phyloP scores from a whole-genome alignment of 2,329 filamentous ascomycete genomes.

The Salinomyces thailandicus region DNA sequence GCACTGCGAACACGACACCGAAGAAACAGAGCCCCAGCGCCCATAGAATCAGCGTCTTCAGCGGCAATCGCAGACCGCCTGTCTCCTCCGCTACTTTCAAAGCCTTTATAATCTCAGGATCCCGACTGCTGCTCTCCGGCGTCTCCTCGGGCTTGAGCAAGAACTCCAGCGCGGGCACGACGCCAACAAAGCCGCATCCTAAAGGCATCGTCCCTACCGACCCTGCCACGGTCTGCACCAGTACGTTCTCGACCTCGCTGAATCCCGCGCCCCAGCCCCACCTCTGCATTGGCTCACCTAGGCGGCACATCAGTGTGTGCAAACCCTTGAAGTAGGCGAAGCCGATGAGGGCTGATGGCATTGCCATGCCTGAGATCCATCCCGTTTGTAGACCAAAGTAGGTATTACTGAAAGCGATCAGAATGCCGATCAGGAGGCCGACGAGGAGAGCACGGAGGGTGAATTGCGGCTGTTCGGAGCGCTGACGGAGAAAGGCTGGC shows the following conservation, averaged over 20 bases:
- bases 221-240: constrained; percentile 91
- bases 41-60: constrained; percentile 78
- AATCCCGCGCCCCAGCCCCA: constrained; percentile 49
- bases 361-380: constrained; percentile 82
- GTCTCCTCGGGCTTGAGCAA: constrained; percentile 63
- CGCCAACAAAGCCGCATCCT: constrained; percentile 89
- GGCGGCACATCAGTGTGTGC: constrained; percentile 57
- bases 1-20: constrained; percentile 91
- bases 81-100: constrained; percentile 10
- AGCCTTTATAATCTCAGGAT: constrained; percentile 14
- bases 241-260: constrained; percentile 87
- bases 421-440: constrained; percentile 71
- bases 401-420: constrained; percentile 95
- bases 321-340: constrained; percentile 86
- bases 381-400: constrained; percentile 96
- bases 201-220: constrained; percentile 95
- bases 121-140: constrained; percentile 13
- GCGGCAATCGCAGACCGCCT: constrained; percentile 30
- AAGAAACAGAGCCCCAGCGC: constrained; percentile 90
- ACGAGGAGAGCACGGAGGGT: constrained; percentile 70
- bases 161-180: constrained; percentile 86
- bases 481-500: constrained; percentile 16
- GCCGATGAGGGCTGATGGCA: constrained; percentile 88
- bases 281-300: constrained; percentile 16
- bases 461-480: constrained; percentile 48